These are phyloP conservation scores for Psilocybe mexicana DNA, from an alignment of 1,284 basidiomycete species.

Conservation along the genomic window DNA sequence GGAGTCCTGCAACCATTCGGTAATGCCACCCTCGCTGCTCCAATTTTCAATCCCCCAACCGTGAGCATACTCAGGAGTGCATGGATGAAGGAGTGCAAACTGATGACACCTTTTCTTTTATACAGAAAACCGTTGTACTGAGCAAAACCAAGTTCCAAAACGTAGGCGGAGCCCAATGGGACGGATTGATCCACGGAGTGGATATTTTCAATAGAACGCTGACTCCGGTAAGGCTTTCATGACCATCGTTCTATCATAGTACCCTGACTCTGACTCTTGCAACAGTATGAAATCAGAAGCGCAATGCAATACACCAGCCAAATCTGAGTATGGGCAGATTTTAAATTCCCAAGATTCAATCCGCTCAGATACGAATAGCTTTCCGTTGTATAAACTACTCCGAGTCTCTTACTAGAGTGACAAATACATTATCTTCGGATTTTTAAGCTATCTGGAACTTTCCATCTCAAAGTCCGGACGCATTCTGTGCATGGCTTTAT, in stretches of 20 bases:
- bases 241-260: background rate
- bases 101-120: background rate
- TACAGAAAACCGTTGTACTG: background rate
- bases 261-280: background rate
- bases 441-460: too few species aligned
- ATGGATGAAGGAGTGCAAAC: too few species aligned
- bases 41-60: background rate
- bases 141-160: background rate
- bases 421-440: too few species aligned
- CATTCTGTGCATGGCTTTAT: too few species aligned
- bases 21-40: background rate
- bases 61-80: background rate
- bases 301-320: background rate
- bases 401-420: too few species aligned
- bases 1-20: background rate
- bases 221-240: background rate
- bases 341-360: background rate
- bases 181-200: background rate
- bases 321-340: background rate
- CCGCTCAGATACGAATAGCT: too few species aligned
- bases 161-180: background rate
- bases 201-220: background rate
- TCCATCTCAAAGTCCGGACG: too few species aligned
- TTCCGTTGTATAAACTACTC: too few species aligned
- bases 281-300: background rate